Evolutionary conservation across 2,329 filamentous ascomycete species (phyloP), one percentile per base, ranked within the genome.

Genomic region (Chrysoporthe cubensis): DNA sequence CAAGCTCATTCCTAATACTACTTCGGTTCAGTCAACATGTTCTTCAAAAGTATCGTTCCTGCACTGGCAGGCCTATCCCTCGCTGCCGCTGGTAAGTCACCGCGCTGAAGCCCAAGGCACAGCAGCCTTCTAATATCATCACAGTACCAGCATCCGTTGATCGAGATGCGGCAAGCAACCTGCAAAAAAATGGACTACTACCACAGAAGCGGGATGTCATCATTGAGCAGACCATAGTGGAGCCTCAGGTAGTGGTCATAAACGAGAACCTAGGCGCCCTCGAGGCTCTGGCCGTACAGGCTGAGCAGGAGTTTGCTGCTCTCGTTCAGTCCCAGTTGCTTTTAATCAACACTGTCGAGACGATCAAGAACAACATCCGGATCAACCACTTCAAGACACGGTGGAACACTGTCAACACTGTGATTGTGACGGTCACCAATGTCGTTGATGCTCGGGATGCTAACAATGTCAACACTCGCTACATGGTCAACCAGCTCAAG

Each of bases 301-400:
- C 77, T 14, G 80, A 81, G 72, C 74, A 76, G 61, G 72, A 80
- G 66, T 77, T 81, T 60, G 76, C 77, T 18, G 75, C 76, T 46
- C 75, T 80, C 14, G 72, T 80, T 6, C 76, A 80, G 68, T 75
- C 77, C 0, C 74, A 81, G 68, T 67, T 80, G 32, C 76, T 77
- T 11, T 73, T 81, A 21, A 71, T 77, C 48, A 76, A 75, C 8
- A 76, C 80, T 69, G 73, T 80, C 52, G 76, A 80, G 69, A 76
- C 75, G 32, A 77, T 81, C 73, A 80, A 81, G 76, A 78, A 81
- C 69, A 81, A 80, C 70, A 80, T 84, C 69, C 77, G 79, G 11
- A 66, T 80, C 57, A 81, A 81, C 71, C 76, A 78, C 68, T 80
- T 81, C 72, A 75, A 75, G 70, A 72, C 54, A 26, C 46, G 64